Base-by-base conservation (phyloP, 140 eudicot species). In the Cichorium intybus region DNA sequence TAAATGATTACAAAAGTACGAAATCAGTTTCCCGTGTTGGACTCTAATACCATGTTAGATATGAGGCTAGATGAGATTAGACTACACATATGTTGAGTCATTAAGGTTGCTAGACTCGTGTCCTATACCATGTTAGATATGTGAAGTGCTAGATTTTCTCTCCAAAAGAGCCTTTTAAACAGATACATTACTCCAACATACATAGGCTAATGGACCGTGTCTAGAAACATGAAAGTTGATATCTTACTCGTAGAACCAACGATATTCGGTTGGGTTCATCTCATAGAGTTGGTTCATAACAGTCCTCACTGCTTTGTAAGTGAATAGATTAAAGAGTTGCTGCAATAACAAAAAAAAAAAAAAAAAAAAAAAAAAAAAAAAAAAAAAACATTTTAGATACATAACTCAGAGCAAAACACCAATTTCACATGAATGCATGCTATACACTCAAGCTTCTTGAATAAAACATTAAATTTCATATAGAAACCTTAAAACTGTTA, bases 261-360 rank as follows among this genome's bases (percentile, higher is more conserved):
- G 86, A 64, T 93, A 93, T 56, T 84, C 77, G 2, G 93, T 77
- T 15, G 95, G 97, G 74, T 93, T 89, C 99, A 89, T 93, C 85
- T 93, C 99, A 65, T 93, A 88, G 8, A 93, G 97, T 86, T 93
- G 97, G 82, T 83, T 79, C 73, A 93, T 64, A 35, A 89, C 94
- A 55, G 97, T 89, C 87, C 97, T 93, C 79, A 88, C 97, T 50
- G 99, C 99, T 79, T 93, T 93, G 85, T 85, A 93, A 7, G 99
- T 93, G 75, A 93, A 93, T 29, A 79, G 85, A 73, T 93, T 87
- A 57, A 86, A 65, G 24, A 93, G 34, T 79, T 86, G 89, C 99
- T 93, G 99, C 90, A 76, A 68, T 9, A 57, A 78, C 52, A 65
- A 48, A 41, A 12, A n/a, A 37, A 12, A 24, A 72, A 8, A 37